Percentiles rank a stretch among this genome's conserved stretches.
Conservation (phyloP, 805 yeast species). For the Metschnikowia amazonensis region DNA sequence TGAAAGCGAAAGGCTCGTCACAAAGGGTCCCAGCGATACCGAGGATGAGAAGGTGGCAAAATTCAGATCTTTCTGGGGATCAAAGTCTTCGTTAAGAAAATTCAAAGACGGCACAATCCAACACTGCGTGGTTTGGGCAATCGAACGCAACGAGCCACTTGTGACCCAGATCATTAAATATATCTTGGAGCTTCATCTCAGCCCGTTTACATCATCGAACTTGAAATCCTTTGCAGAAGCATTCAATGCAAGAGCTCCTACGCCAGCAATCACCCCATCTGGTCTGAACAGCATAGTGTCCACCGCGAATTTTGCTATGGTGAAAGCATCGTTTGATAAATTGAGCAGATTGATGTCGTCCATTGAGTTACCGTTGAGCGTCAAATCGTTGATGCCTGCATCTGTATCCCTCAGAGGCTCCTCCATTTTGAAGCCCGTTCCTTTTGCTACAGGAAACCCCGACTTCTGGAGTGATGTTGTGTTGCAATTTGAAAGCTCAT, state of each 20-base stretch:
- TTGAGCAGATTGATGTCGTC: slow-evolving; percentile 46
- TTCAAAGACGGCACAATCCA: slow-evolving; percentile 89
- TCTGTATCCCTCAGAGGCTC: slow-evolving; percentile 74
- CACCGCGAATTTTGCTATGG: slow-evolving; percentile 26
- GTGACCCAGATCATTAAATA: slow-evolving; percentile 62
- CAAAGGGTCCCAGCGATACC: slow-evolving; percentile 70
- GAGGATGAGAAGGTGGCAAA: slow-evolving; percentile 52
- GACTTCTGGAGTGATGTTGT: slow-evolving; percentile 78
- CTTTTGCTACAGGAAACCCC: slow-evolving; percentile 70
- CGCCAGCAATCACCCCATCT: slow-evolving; percentile 57
- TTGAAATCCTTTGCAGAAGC: slow-evolving; percentile 37
- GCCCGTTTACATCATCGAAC: slow-evolving; percentile 36
- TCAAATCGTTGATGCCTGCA: slow-evolving; percentile 70
- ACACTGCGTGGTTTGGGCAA: slow-evolving; percentile 87
- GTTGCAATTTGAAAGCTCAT: slow-evolving; percentile 82
- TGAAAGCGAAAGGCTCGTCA: slow-evolving; percentile 75
- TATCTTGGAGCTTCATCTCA: slow-evolving; percentile 61
- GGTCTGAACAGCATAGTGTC: slow-evolving; percentile 45
- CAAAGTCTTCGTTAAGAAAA: slow-evolving; percentile 77
- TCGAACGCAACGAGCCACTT: slow-evolving; percentile 53
- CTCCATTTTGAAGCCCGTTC: slow-evolving; percentile 74
- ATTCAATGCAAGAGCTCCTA: slow-evolving; percentile 53
- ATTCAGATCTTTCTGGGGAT: slow-evolving; percentile 88
- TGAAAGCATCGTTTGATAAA: slow-evolving; percentile 45
- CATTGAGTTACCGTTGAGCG: slow-evolving; percentile 59